These are phyloP conservation scores for Amesomyces nigricolor DNA, from an alignment of 2,329 filamentous ascomycete species.

Conservation along the genomic window DNA sequence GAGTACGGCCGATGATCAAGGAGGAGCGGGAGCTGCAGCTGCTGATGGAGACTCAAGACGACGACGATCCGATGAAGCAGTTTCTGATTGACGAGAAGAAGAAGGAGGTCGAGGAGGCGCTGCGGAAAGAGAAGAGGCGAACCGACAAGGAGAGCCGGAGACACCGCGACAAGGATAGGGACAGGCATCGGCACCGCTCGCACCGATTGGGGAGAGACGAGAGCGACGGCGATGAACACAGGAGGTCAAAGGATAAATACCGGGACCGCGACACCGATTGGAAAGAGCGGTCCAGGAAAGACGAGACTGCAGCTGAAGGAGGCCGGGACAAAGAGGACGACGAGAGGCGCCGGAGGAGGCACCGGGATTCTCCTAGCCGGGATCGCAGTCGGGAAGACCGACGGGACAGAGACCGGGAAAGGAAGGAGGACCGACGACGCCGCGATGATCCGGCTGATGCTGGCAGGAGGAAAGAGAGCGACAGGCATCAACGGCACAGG, in stretches of 20 bases:
- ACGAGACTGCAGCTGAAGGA: slow-evolving; percentile 31
- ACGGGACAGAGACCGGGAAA: slow-evolving; percentile 18
- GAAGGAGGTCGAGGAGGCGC: slow-evolving; percentile 72
- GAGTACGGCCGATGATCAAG: slow-evolving; percentile 57
- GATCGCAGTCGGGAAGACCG: slow-evolving; percentile 16
- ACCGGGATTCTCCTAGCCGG: slow-evolving; percentile 5
- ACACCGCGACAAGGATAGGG: slow-evolving; percentile 31
- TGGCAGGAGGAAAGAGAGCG: slow-evolving; percentile 26
- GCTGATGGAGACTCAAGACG: slow-evolving; percentile 75
- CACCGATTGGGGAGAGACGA: slow-evolving; percentile 22
- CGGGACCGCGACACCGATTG: slow-evolving; percentile 24
- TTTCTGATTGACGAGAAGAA: slow-evolving; percentile 88
- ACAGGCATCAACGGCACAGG: slow-evolving; percentile 29
- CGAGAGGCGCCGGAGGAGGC: slow-evolving; percentile 11
- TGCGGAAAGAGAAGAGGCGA: slow-evolving; percentile 48
- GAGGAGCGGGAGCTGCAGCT: slow-evolving; percentile 77
- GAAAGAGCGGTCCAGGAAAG: slow-evolving; percentile 34
- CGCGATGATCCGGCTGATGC: slow-evolving; percentile 23
- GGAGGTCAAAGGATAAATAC: slow-evolving; percentile 27
- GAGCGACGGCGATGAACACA: slow-evolving; percentile 28
- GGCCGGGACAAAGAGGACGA: slow-evolving; percentile 2
- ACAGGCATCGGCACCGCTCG: slow-evolving; percentile 20
- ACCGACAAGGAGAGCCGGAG: slow-evolving; percentile 45
- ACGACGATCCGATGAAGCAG: slow-evolving; percentile 96
- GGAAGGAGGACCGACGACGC: slow-evolving; percentile 25